phyloP scores from a whole-genome alignment of 768 basidiomycete genomes.

The Leccinum subtestaceum region DNA sequence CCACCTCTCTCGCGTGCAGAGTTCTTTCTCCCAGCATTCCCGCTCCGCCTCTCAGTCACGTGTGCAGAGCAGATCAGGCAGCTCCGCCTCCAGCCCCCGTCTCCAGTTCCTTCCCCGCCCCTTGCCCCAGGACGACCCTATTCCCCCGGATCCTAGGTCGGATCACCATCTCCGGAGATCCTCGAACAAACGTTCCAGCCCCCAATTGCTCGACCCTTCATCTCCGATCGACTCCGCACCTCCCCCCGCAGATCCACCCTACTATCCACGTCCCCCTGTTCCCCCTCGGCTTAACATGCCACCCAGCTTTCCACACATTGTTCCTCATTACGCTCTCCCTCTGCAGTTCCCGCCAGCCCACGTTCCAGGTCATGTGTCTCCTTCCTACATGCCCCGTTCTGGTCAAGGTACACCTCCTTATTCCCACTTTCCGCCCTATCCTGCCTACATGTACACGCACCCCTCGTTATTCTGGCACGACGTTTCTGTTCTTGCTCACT shows the following conservation, averaged over 20 bases:
- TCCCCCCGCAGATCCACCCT: conserved; percentile 11
- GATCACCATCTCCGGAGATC: conserved; percentile 17
- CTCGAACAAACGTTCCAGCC: conserved; percentile 17
- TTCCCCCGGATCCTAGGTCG: conserved; percentile 22
- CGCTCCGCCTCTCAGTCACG: conserved; percentile 43
- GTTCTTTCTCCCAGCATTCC: conserved; percentile 29
- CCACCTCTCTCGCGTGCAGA: conserved; percentile 37
- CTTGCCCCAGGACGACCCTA: conserved; percentile 40
- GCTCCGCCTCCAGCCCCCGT: conserved; percentile 50
- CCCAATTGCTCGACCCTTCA: conserved; percentile 18
- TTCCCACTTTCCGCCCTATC: conserved; percentile 35
- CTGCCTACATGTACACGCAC: conserved; percentile 33
- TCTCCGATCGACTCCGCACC: conserved; percentile 13
- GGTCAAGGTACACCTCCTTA: conserved; percentile 36
- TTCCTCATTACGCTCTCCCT: conserved; percentile 17
- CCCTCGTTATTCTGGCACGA: conserved; percentile 42
- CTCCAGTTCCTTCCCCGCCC: conserved; percentile 38
- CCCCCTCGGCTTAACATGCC: conserved; percentile 27
- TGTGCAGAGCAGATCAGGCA: conserved; percentile 43
- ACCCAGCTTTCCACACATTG: conserved; percentile 16
- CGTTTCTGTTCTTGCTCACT: conserved; percentile 13
- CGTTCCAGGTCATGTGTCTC: conserved; percentile 25
- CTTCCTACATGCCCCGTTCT: conserved; percentile 23
- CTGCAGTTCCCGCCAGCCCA: conserved; percentile 16
- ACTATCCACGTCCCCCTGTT: conserved; percentile 17